A percentile compares a stretch with the other conserved stretches of the same genome.
Evolutionary conservation across 805 yeast genomes (phyloP).

Genomic region (Brettanomyces bruxellensis): DNA sequence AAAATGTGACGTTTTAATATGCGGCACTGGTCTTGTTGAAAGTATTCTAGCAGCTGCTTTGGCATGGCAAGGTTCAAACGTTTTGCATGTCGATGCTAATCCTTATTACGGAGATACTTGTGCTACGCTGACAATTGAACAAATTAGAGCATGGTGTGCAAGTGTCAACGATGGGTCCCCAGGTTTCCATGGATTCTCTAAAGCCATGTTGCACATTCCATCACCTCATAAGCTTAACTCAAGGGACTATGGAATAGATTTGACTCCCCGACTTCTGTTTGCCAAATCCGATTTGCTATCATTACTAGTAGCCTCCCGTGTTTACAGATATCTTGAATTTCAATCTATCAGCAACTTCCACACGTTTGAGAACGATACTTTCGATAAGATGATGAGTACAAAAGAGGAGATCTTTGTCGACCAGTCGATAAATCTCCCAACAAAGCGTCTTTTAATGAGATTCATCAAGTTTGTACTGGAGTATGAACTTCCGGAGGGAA

Average conservation of each 20-base stretch:
- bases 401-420: constrained; percentile 93
- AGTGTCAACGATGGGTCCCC: constrained; percentile 42
- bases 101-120: constrained; percentile 82
- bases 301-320: constrained; percentile 73
- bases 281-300: constrained; percentile 83
- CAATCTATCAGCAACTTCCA: constrained; percentile 84
- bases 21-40: constrained; percentile 90
- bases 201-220: constrained; percentile 78
- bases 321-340: constrained; percentile 85
- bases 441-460: constrained; percentile 83
- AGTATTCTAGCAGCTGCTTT: constrained; percentile 86
- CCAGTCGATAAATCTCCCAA: constrained; percentile 60
- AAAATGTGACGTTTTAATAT: constrained; percentile 77
- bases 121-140: constrained; percentile 82
- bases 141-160: constrained; percentile 73
- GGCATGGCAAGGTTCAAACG: constrained; percentile 97
- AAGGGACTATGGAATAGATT: constrained; percentile 77
- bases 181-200: constrained; percentile 29
- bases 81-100: constrained; percentile 80
- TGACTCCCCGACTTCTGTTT: constrained; percentile 80
- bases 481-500: constrained; percentile 48
- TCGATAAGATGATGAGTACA: constrained; percentile 77
- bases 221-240: constrained; percentile 47
- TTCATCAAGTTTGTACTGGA: constrained; percentile 79
- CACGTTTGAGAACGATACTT: constrained; percentile 86